These are phyloP conservation scores for Clitopilus passeckerianus DNA, from an alignment of 768 basidiomycete species.

Conservation along the genomic window DNA sequence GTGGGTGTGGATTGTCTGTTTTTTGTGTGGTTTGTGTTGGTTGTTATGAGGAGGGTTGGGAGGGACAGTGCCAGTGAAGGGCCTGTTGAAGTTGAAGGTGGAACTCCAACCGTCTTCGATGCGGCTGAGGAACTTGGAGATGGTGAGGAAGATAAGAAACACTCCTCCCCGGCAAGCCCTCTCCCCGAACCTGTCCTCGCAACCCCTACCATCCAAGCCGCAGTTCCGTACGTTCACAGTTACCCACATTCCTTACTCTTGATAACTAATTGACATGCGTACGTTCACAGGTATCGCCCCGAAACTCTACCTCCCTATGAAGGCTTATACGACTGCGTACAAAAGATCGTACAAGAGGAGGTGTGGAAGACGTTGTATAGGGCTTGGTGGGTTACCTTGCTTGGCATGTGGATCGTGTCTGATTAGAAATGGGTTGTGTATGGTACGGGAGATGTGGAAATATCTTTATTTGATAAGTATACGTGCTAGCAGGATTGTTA, in stretches of 20 bases:
- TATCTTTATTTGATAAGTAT: too few relatives aligned
- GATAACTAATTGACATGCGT: too few relatives aligned
- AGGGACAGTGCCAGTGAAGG: not conserved
- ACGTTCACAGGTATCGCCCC: not conserved
- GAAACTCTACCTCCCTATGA: not conserved
- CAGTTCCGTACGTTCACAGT: not conserved
- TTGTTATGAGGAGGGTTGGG: not conserved
- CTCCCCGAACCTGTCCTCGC: not conserved
- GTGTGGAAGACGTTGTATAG: not conserved
- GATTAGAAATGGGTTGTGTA: too few relatives aligned
- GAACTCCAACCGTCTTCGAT: not conserved
- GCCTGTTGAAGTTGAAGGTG: too few relatives aligned
- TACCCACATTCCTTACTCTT: too few relatives aligned
- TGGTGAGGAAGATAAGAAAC: not conserved
- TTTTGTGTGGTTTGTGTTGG: not conserved
- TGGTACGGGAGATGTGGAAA: too few relatives aligned
- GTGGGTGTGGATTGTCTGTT: not conserved
- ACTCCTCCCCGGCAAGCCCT: not conserved
- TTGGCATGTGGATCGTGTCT: not conserved
- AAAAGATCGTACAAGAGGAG: not conserved
- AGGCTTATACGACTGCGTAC: not conserved
- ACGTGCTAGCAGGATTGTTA: too few relatives aligned
- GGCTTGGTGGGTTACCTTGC: not conserved
- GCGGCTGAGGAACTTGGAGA: not conserved
- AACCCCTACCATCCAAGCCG: not conserved